Conservation (phyloP, 768 basidiomycete species). For the Psilocybe subaeruginosa region DNA sequence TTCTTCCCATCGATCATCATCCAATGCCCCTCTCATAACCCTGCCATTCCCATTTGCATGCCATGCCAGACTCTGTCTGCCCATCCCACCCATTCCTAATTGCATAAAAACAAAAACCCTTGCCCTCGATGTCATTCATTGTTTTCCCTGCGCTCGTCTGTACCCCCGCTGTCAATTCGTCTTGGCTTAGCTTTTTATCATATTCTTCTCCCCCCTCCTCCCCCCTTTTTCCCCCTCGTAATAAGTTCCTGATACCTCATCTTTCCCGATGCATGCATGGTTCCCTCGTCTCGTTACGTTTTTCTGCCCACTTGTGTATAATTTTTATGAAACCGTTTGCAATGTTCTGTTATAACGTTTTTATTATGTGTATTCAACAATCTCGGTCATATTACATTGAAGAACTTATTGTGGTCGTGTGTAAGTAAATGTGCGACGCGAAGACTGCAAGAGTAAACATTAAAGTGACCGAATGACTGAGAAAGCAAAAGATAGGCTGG, state of each 20-base stretch:
- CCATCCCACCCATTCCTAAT: not conserved
- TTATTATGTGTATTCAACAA: not conserved
- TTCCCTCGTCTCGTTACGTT: not conserved
- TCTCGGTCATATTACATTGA: not conserved
- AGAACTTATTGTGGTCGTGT: not conserved
- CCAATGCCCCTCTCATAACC: conserved; percentile 1
- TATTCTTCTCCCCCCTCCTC: not conserved
- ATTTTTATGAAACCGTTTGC: not conserved
- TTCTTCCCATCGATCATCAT: not conserved
- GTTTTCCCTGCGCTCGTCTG: not conserved
- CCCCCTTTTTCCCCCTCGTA: not conserved
- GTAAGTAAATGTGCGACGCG: no score
- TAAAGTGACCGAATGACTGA: no score
- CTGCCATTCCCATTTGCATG: not conserved
- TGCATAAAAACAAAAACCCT: not conserved
- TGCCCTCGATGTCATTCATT: not conserved
- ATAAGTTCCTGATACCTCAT: not conserved
- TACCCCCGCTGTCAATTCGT: not conserved
- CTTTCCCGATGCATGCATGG: not conserved
- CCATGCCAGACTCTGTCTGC: not conserved
- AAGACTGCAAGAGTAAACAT: no score
- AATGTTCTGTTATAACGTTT: not conserved
- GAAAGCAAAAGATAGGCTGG: no score
- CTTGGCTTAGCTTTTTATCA: not conserved
- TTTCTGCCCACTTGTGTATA: not conserved